A percentile compares a stretch with the other conserved stretches of the same genome.
Conservation (phyloP, 768 basidiomycete genomes). For the Podaxis carcinomalis region DNA sequence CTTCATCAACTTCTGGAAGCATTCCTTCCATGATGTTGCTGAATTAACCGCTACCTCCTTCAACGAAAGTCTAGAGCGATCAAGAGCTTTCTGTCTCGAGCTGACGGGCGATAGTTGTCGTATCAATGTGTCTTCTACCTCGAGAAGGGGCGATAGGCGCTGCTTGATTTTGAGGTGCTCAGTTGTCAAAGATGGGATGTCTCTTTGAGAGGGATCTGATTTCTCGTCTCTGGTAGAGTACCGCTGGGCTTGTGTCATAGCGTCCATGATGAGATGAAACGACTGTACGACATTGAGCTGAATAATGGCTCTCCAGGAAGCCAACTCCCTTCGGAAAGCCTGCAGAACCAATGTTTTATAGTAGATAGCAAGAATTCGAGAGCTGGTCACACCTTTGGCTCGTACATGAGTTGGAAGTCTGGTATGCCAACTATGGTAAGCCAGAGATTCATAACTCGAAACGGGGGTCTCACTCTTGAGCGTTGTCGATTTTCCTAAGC, state of each 20-base stretch:
- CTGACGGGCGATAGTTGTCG: constrained; percentile 51
- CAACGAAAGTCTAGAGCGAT: constrained; percentile 14
- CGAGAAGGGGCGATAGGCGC: constrained; percentile 57
- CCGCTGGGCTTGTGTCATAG: constrained; percentile 35
- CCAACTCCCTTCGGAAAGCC: constrained; percentile 56
- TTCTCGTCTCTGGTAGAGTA: constrained; percentile 16
- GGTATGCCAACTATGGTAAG: not conserved
- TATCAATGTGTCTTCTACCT: constrained; percentile 58
- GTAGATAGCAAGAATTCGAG: not conserved
- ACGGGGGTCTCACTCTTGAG: not conserved
- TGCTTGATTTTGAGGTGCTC: constrained; percentile 50
- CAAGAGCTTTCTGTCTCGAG: constrained; percentile 28
- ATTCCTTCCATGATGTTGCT: constrained; percentile 44
- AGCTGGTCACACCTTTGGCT: constrained; percentile 41
- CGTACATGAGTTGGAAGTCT: constrained; percentile 66
- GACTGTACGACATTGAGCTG: constrained; percentile 71
- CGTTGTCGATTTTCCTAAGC: constrained; percentile 6
- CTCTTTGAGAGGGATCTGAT: constrained; percentile 16
- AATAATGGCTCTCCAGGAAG: constrained; percentile 64
- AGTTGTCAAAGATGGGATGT: constrained; percentile 32
- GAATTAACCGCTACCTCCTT: constrained; percentile 56
- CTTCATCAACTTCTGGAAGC: constrained; percentile 24
- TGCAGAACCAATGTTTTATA: constrained; percentile 15
- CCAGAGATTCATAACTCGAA: not conserved
- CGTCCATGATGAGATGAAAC: constrained; percentile 57